Percentiles rank a stretch among this genome's conserved stretches.
phyloP scores from a whole-genome alignment of 441 rosid genomes.

The Pelargonium myrrhifolium region DNA sequence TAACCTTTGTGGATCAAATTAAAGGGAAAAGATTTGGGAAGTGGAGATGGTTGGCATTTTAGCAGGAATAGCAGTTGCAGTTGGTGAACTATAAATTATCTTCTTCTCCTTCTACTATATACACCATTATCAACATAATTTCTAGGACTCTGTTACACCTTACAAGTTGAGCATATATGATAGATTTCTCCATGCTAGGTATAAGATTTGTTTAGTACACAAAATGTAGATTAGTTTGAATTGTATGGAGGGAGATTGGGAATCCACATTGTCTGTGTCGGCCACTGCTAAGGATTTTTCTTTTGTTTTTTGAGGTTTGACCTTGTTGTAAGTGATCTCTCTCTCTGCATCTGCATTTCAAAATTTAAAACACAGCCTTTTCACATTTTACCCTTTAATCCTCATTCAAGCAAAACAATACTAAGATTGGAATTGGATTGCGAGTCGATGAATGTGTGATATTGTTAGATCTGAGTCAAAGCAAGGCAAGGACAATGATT shows the following conservation, averaged over 20 bases:
- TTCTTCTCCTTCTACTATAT: background rate
- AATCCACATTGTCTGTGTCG: conserved; percentile 16
- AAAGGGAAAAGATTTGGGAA: conserved; percentile 13
- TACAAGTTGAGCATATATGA: no score
- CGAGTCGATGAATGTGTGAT: no score
- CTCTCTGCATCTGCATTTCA: background rate
- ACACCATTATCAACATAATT: background rate
- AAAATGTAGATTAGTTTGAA: background rate
- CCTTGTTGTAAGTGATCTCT: conserved; percentile 31
- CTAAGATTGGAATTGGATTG: no score
- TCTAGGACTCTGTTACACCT: no score
- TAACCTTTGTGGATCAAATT: no score
- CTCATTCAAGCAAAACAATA: no score
- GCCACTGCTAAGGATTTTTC: conserved; percentile 31
- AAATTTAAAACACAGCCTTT: background rate
- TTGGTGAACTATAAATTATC: background rate
- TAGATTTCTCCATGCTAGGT: no score
- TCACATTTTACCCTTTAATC: no score
- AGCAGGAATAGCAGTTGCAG: no score
- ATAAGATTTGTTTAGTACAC: background rate
- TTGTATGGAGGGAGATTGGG: conserved; percentile 25
- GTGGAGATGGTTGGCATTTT: conserved; percentile 57
- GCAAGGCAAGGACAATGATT: no score
- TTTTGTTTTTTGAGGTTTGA: conserved; percentile 22
- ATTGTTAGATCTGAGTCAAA: no score